Evolutionary conservation across 2,329 filamentous ascomycete genomes (phyloP), one percentile per base, ranked within the genome.

Genomic region (Neoascochyta sp.): DNA sequence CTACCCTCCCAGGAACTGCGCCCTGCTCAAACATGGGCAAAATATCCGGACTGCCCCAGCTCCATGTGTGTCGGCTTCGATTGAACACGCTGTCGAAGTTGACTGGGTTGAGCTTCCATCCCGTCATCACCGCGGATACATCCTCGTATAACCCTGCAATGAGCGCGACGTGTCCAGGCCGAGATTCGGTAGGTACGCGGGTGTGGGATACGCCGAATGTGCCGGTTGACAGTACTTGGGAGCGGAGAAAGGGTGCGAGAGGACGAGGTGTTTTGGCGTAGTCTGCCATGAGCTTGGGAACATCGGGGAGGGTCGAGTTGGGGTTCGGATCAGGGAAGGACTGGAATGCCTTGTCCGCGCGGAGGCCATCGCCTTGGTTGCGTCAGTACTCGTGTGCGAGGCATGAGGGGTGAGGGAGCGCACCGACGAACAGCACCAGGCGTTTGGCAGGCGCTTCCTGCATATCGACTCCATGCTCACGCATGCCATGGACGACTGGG

Each of bases 11-110:
- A 0, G 86, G 83, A 7, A 86, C 80, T 14, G 92, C 90, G n/a
- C 92, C 92, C 34, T 88, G 76, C 57, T 93, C 81, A 59, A 98
- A 98, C 92, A 98, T 98, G 32, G 86, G 86, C 45, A 98, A 67
- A 52, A 98, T 98, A 64, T 98, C 92, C 1, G 92, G 92, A 56
- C 89, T 95, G 2, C 92, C 92, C 92, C 92, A 98, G 63, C 89
- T 95, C 92, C 92, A 98, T 6, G 93, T 98, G 66, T 98, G 93
- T 24, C 83, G 75, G 58, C 90, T 96, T 41, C 86, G 80, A 62
- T 98, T 98, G 75, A 98, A 98, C 8, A 98, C 88, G 54, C 90
- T 96, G 67, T 98, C 92, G 55, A 98, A 98, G 58, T 96, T 85
- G 55, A 98, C 92, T 0, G 92, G 92, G 59, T 98, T 98, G 49